Evolutionary conservation across 129 eudicot species (phyloP).

Genomic region (Centrapalus pauciflorus): DNA sequence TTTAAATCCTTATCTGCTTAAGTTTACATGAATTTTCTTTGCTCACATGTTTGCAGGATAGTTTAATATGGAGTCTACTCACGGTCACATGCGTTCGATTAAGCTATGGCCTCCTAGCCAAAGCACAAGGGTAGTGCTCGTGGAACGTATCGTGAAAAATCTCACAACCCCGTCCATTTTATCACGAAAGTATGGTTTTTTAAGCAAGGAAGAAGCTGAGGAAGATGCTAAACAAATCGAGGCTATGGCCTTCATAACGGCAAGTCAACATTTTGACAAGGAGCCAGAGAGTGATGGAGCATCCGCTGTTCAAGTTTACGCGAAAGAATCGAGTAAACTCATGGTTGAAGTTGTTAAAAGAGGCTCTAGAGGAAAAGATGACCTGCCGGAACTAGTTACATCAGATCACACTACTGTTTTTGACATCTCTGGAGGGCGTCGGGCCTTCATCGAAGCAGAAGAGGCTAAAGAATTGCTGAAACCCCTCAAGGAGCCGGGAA

Average conservation of each 20-base stretch:
- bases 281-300: slow-evolving; percentile 81
- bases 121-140: slow-evolving; percentile 58
- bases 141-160: slow-evolving; percentile 64
- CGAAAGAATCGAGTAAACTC: slow-evolving; percentile 74
- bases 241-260: slow-evolving; percentile 46
- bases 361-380: slow-evolving; percentile 30
- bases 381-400: slow-evolving; percentile 23
- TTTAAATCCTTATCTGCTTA: too few relatives aligned
- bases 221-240: slow-evolving; percentile 71
- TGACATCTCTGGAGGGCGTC: slow-evolving; percentile 70
- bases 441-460: slow-evolving; percentile 76
- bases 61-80: slow-evolving; percentile 16
- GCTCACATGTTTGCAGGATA: slow-evolving; percentile 8
- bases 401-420: slow-evolving; percentile 29
- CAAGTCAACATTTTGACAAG: slow-evolving; percentile 53
- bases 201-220: slow-evolving; percentile 56
- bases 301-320: slow-evolving; percentile 77
- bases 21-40: neutral
- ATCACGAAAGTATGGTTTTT: slow-evolving; percentile 65
- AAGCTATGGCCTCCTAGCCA: slow-evolving; percentile 95
- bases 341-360: slow-evolving; percentile 63
- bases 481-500: slow-evolving; percentile 58
- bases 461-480: slow-evolving; percentile 60
- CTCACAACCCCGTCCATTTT: slow-evolving; percentile 63
- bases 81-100: slow-evolving; percentile 30